Conservation (phyloP, 345 rosid species). For the Eucalyptus globulus region DNA sequence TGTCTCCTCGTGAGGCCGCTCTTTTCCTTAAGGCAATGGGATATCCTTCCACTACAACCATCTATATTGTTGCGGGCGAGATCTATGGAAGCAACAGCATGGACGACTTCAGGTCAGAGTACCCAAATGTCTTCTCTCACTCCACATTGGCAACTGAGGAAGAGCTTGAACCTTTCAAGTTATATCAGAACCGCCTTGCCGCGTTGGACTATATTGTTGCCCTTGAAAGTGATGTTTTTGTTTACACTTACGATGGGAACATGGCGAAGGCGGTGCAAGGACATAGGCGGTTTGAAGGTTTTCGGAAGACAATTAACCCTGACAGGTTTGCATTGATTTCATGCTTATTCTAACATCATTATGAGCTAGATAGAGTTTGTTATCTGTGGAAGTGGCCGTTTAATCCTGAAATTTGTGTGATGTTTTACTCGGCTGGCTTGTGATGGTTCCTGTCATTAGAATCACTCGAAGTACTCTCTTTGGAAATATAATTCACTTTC, state of each 20-base stretch:
- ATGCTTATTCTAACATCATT: not conserved
- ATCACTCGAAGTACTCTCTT: not conserved
- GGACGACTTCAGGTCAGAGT: slow-evolving; percentile 62
- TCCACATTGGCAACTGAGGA: slow-evolving; percentile 66
- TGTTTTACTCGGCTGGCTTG: not conserved
- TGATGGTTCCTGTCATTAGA: not conserved
- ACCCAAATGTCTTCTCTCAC: slow-evolving; percentile 80
- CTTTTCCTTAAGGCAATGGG: slow-evolving; percentile 93
- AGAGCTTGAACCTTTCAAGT: slow-evolving; percentile 64
- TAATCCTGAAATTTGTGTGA: not conserved
- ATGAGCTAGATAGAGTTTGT: not conserved
- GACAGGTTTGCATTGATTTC: slow-evolving; percentile 34
- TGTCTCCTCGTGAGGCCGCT: slow-evolving; percentile 98
- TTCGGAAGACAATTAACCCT: slow-evolving; percentile 75
- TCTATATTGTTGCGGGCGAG: slow-evolving; percentile 91
- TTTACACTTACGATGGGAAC: slow-evolving; percentile 88
- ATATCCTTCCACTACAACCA: slow-evolving; percentile 70
- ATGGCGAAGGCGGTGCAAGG: slow-evolving; percentile 99
- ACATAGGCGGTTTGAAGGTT: slow-evolving; percentile 79
- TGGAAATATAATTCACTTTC: not conserved
- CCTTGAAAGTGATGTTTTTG: slow-evolving; percentile 86
- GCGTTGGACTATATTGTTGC: slow-evolving; percentile 90
- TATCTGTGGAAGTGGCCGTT: not conserved
- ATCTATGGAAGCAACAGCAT: slow-evolving; percentile 78
- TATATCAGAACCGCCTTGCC: slow-evolving; percentile 85